Conservation (phyloP, 176 grass and related monocot species). For the Paspalum notatum region DNA sequence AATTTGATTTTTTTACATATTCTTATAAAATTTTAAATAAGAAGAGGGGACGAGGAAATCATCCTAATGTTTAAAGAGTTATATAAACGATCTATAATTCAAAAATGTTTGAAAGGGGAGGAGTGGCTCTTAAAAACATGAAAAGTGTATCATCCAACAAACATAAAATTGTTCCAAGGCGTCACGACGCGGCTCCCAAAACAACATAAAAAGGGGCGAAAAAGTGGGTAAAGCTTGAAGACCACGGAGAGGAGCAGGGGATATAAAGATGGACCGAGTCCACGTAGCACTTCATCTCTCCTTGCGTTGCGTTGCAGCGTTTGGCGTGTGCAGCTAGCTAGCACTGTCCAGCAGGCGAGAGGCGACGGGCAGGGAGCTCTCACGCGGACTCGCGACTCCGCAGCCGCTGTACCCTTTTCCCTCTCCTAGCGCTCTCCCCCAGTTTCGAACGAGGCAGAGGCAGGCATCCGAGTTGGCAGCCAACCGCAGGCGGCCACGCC, state of each 20-base stretch:
- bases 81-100: too few species aligned
- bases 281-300: neutral
- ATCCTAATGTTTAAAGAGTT: too few species aligned
- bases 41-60: too few species aligned
- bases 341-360: neutral
- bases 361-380: neutral
- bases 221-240: neutral
- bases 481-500: neutral
- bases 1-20: too few species aligned
- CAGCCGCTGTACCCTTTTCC: too few species aligned
- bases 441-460: constrained; percentile 37
- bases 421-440: too few species aligned
- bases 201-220: neutral
- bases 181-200: too few species aligned
- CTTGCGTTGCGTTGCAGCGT: neutral
- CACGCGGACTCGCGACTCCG: neutral
- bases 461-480: constrained; percentile 5
- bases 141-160: too few species aligned
- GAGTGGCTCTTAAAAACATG: too few species aligned
- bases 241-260: neutral
- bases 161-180: too few species aligned
- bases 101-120: too few species aligned
- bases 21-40: too few species aligned
- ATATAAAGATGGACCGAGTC: constrained; percentile 31
- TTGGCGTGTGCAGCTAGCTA: constrained; percentile 3